Conservation (phyloP, 176 grass and related monocot genomes). For the Musa schizocarpa region DNA sequence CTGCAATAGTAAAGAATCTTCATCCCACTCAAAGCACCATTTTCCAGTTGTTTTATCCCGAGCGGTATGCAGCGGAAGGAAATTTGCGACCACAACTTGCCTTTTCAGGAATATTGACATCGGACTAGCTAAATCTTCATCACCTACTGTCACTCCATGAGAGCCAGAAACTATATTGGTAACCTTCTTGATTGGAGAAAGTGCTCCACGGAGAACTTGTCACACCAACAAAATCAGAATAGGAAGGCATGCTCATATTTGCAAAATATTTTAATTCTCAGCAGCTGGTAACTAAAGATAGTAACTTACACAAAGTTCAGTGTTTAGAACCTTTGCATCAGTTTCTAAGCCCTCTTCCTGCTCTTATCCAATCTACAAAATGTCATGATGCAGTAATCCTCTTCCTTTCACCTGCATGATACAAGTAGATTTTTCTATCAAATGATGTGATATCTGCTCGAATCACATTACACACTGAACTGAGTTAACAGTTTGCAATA, state of each 20-base stretch:
- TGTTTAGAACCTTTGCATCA: neutral
- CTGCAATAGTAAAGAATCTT: slow-evolving; percentile 10
- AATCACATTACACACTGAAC: neutral
- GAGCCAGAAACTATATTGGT: neutral
- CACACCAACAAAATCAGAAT: neutral
- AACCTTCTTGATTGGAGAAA: neutral
- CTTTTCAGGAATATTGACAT: neutral
- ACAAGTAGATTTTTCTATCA: neutral
- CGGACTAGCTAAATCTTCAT: neutral
- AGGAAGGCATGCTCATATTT: neutral
- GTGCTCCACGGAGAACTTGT: neutral
- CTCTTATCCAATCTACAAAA: neutral
- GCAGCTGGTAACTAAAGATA: neutral
- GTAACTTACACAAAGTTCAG: neutral
- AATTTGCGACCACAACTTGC: slow-evolving; percentile 10
- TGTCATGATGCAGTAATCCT: neutral
- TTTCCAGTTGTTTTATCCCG: neutral
- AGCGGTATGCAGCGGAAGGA: neutral
- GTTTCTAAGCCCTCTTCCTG: neutral
- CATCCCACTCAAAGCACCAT: slow-evolving; percentile 4
- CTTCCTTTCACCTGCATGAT: neutral
- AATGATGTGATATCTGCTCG: neutral
- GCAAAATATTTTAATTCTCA: neutral
- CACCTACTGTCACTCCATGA: neutral
- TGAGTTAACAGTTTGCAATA: too few relatives aligned